A percentile compares a stretch with the other conserved stretches of the same genome.
These are phyloP conservation scores for Vitis cinerea DNA, from an alignment of 164 flowering plant species.

Conservation along the genomic window DNA sequence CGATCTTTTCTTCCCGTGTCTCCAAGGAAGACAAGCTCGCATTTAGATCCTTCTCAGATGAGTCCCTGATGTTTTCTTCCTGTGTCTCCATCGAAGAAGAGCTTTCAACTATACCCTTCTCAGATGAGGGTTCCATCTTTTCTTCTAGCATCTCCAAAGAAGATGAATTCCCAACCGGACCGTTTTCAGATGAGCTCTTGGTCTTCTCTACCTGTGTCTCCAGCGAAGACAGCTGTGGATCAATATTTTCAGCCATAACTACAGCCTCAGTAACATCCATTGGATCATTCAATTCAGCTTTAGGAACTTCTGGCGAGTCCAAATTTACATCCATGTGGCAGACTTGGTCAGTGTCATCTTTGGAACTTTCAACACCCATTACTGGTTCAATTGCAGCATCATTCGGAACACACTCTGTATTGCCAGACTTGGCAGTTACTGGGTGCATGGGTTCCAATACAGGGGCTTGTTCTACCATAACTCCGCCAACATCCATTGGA, in stretches of 20 bases:
- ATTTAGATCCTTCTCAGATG: neutral
- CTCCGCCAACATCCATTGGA: conserved; percentile 7
- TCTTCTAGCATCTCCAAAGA: neutral
- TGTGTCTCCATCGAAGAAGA: neutral
- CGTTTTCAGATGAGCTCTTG: conserved; percentile 6
- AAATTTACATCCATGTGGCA: neutral
- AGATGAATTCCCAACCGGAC: neutral
- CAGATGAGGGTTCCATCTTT: neutral
- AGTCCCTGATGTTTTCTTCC: neutral
- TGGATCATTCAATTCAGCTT: conserved; percentile 1
- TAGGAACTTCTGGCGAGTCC: too few species aligned
- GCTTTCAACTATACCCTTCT: too few species aligned
- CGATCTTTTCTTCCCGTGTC: neutral
- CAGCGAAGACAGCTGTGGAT: neutral
- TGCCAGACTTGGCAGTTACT: too few species aligned
- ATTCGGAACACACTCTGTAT: too few species aligned
- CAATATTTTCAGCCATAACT: neutral
- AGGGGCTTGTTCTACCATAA: neutral
- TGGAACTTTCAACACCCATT: too few species aligned
- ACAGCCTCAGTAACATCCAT: neutral
- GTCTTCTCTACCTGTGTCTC: neutral
- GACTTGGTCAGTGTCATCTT: neutral
- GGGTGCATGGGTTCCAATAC: neutral
- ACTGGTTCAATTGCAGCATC: too few species aligned
- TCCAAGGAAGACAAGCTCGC: neutral